Base-by-base conservation (phyloP, 371 early-diverging fungal genomes). In the Mortierella sp. region DNA sequence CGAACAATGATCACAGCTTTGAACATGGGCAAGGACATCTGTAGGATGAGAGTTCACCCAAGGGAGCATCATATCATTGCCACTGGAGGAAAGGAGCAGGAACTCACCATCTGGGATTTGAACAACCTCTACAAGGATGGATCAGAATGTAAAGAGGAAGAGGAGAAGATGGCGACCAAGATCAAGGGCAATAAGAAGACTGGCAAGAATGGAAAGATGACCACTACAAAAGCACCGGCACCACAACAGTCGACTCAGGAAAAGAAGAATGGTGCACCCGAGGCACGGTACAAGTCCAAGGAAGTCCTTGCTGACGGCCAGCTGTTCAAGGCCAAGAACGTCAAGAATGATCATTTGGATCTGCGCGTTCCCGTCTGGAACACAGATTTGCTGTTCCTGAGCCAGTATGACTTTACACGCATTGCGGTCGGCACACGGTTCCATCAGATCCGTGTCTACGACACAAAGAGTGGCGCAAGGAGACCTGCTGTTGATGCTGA, bases 351-450 rank as follows among this genome's bases (percentile, higher is more conserved):
- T 56, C 81, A 86, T 56, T 81, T 97, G 65, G 93, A 93, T 73
- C 69, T 97, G 59, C 86, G 91, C 21, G 90, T 91, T 24, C 94
- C 95, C 4, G 88, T 97, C 5, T 94, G 94, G 93, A 89, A 95
- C 50, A 94, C 93, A 2, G 94, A 94, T 66, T 61, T 95, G 47
- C 87, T 87, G 70, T 96, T 92, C 65, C 57, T 89, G 65, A 85
- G 86, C 56, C 92, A 91, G 50, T 60, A 56, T 50, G 82, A 86
- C 49, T 68, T 81, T 31, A 81, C 85, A 17, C 64, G 80, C 28
- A 39, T 94, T 17, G 92, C 88, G 17, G 84, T 88, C 27, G 87
- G 87, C 17, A 94, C 95, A 0, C 89, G 91, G 50, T 83, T 94
- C 78, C 87, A 88, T 56, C 93, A 93, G 80, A 87, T 90, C 53